Conservation (phyloP, 345 rosid species). For the Arabidopsis thaliana region DNA sequence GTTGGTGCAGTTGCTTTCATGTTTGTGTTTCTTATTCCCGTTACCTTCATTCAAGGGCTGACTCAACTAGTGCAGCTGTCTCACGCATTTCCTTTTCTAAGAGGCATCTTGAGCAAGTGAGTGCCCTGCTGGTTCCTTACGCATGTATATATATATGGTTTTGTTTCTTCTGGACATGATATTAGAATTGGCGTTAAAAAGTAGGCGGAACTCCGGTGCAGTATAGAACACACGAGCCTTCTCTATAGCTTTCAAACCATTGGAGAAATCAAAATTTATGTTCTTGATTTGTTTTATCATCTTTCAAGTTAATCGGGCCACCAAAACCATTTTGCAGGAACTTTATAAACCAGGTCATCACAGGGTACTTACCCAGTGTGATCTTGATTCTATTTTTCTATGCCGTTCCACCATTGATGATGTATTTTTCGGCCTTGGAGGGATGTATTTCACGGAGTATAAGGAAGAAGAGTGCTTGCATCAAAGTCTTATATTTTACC, state of each 20-base stretch:
- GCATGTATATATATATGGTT: background rate
- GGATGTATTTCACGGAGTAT: conserved; percentile 76
- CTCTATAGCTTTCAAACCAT: background rate
- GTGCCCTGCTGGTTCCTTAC: conserved; percentile 37
- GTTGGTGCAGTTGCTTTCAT: conserved; percentile 71
- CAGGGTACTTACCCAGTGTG: conserved; percentile 97
- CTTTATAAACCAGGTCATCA: conserved; percentile 62
- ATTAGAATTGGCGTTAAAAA: conserved; percentile 14
- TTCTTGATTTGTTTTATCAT: background rate
- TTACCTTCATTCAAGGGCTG: conserved; percentile 85
- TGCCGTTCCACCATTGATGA: conserved; percentile 88
- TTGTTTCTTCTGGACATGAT: conserved; percentile 22
- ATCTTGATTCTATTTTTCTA: conserved; percentile 70
- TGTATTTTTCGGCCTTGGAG: conserved; percentile 79
- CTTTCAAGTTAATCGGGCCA: background rate
- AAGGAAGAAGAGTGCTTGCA: conserved; percentile 83
- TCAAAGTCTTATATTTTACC: conserved; percentile 82
- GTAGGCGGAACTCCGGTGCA: background rate
- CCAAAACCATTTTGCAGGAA: conserved; percentile 53
- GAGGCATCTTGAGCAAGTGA: conserved; percentile 65
- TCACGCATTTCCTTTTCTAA: conserved; percentile 67
- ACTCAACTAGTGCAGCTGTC: conserved; percentile 73
- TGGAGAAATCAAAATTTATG: background rate
- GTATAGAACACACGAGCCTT: background rate
- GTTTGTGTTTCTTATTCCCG: conserved; percentile 79